Base-by-base conservation (phyloP, 1,284 basidiomycete genomes). In the Takashimella koratensis region DNA sequence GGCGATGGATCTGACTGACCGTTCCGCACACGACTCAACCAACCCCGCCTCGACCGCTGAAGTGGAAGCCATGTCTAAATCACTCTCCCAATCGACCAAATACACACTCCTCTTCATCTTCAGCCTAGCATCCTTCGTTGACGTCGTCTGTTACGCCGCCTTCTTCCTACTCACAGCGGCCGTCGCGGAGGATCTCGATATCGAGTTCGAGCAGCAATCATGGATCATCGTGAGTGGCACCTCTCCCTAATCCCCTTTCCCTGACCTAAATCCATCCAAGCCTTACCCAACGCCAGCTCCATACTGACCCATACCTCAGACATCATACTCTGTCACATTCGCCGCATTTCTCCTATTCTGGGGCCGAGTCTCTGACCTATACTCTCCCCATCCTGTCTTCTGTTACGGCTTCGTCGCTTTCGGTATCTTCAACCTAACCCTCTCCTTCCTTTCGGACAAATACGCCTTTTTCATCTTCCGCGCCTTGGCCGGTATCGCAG, bases 291-390 rank as follows among this genome's bases (percentile, higher is more conserved):
- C n/a, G n/a, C n/a, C n/a, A n/a, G n/a, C n/a, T n/a, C n/a, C n/a
- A n/a, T n/a, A n/a, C n/a, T n/a, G n/a, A n/a, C n/a, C n/a, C n/a
- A n/a, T n/a, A n/a, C n/a, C n/a, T n/a, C 46, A 11, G 56, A 54
- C 54, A 45, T 56, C 25, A 59, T 75, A 73, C 56, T 54, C 65
- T 0, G 65, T 74, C 20, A 70, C 71, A 0, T 75, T 75, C 41
- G 63, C 71, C 0, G 56, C 68, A 1, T 70, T 71, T 57, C 58
- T 68, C 11, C 59, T 70, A 20, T 58, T 68, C 57, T 70, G 66
- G 63, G 71, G 71, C 6, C 62, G 69, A 21, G 61, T 71, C 1
- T 50, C 64, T 11, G 71, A 73, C 52, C 55, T 72, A 8, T 72
- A 65, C 59, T 63, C 63, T 0, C 60, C 71, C 11, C 66, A 63